A percentile compares a stretch with the other conserved stretches of the same genome.
Evolutionary conservation across 306 rosid genomes (phyloP).

Genomic region (Vicia faba): DNA sequence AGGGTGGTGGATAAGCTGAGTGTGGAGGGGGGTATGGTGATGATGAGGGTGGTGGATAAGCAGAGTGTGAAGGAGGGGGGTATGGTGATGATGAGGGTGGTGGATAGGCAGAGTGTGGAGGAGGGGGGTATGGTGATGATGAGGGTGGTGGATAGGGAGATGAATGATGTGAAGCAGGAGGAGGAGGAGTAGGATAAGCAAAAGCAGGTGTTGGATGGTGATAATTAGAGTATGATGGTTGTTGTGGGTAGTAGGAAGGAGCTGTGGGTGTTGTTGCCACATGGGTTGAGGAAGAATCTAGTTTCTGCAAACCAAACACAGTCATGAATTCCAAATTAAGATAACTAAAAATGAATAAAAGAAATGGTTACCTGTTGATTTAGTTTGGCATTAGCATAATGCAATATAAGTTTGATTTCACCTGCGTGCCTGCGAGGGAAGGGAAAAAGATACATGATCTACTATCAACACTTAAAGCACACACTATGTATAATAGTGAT

Average conservation of each 20-base stretch:
- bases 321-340: not conserved
- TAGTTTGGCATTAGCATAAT: constrained; percentile 36
- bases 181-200: too few relatives aligned
- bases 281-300: constrained; percentile 17
- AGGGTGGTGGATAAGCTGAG: constrained; percentile 49
- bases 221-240: not conserved
- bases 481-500: too few relatives aligned
- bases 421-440: constrained; percentile 42
- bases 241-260: constrained; percentile 38
- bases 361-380: constrained; percentile 25
- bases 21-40: constrained; percentile 34
- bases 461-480: too few relatives aligned
- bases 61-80: constrained; percentile 35
- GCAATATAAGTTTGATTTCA: constrained; percentile 50
- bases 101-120: constrained; percentile 22
- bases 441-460: too few relatives aligned
- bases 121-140: constrained; percentile 27
- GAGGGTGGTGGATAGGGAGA: constrained; percentile 31
- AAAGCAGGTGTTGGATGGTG: constrained; percentile 14
- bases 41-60: constrained; percentile 21
- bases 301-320: constrained; percentile 29
- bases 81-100: constrained; percentile 35
- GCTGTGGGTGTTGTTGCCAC: constrained; percentile 37
- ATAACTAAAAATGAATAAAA: not conserved
- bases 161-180: too few relatives aligned